Evolutionary conservation across 1,139 yeast genomes (phyloP), one percentile per base, ranked within the genome.

Genomic region (Blastobotrys ciferrii): DNA sequence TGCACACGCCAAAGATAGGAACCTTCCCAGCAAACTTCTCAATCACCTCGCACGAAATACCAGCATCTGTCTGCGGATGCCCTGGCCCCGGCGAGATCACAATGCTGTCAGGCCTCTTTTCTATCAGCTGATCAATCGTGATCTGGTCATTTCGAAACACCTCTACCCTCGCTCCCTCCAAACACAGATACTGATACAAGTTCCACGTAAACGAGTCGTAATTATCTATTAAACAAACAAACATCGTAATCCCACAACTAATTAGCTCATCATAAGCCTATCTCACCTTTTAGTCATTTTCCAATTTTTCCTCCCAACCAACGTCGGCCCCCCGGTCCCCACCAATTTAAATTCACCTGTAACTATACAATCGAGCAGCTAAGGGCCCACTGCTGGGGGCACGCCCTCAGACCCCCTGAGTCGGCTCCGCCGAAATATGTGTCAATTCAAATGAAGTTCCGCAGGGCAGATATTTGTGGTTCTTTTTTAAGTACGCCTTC

Each of bases 161-260:
- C 31, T 80, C 81, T 2, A 92, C 98, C 42, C 78, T 74, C 1
- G 92, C 96, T 42, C 92, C 89, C 56, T 89, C 95, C 62, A 87
- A 88, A 64, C 85, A 81, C 42, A 92, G 74, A 63, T 87, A 89
- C 68, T 92, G 95, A 69, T 92, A 94, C 53, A 92, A 70, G 69
- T 92, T 92, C 96, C 98, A 92, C 42, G 98, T 91, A 71, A 92
- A 92, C 47, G 98, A 91, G 71, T 92, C 98, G 73, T 92, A 92
- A 72, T 92, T 92, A 68, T 92, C 98, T 48, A 92, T 87, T 78
- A 92, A 75, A 49, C 91, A 77, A 46, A 91, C 53, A 42, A 45
- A 47, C 96, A 48, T 58, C 57, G 9, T 51, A 53, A 32, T n/a
- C n/a, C n/a, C n/a, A n/a, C n/a, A n/a, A n/a, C n/a, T n/a, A n/a